Base-by-base conservation (phyloP, 139 green algal species). In the Edaphochlamys debaryana region DNA sequence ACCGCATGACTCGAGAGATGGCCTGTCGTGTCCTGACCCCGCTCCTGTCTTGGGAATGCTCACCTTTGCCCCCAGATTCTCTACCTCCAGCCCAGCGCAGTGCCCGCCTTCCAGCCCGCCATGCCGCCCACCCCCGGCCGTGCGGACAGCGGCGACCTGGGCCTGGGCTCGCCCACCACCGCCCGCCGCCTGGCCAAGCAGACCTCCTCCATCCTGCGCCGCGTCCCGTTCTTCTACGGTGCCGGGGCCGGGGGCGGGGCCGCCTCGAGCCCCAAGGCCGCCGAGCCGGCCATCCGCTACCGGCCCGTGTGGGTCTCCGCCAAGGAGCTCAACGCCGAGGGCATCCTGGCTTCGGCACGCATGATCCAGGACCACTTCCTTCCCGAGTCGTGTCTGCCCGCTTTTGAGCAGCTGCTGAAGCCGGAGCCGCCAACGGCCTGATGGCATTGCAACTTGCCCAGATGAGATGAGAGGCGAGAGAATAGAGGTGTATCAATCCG, bases 301-400 rank as follows among this genome's bases (percentile, higher is more conserved):
- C 76, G 76, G 32, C 79, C 84, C 30, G 84, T 91, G 30, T 91
- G 87, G 87, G 70, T 89, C 20, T 71, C 76, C 2, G 38, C 87
- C 19, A 58, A 75, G 11, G 87, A 91, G 74, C 76, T 91, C 42
- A 79, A 80, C 32, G 29, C 50, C 20, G 87, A 91, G 63, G 88
- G 88, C 37, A 82, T 91, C 63, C 84, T 91, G 34, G 67, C 88
- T 23, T 88, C 80, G 17, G 80, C 80, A 3, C 73, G 69, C 54
- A 91, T 91, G 87, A 67, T 80, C 30, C 71, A 77, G 34, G 87
- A 91, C 63, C 87, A 91, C 75, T 67, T 41, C 45, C 41, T 82
- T 32, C 66, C 76, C 22, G 4, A 29, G 11, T 37, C 36, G 40
- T 66, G 62, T 2, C 64, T 82, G 76, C 76, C 76, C n/a, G 76